Base-by-base conservation (phyloP, 2,329 filamentous ascomycete species). In the Aspergillus sp. region DNA sequence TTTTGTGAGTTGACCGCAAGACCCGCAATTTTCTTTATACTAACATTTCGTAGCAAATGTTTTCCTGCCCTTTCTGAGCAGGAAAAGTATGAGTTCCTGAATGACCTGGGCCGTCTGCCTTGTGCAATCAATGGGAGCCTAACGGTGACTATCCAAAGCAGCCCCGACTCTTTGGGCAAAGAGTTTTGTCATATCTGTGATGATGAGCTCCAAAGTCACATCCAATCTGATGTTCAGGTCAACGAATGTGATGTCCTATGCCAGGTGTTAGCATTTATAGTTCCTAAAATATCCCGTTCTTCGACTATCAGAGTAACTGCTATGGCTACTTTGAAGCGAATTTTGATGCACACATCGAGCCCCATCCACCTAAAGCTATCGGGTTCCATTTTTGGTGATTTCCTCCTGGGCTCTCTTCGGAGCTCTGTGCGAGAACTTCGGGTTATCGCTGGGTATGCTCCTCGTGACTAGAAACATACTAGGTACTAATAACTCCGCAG, bases 381-480 rank as follows among this genome's bases (percentile, higher is more conserved):
- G 58, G 79, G 77, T 1, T 92, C 90, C 8, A 72, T 77, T 0
- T 77, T 91, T 41, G 92, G 90, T 0, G 87, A 93, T 67, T 93
- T 90, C 84, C 93, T 91, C 68, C 77, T 97, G 4, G 85, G 89
- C 64, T 91, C 89, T 0, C 78, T 98, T 40, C 87, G 88, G 62
- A 96, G 93, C 73, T 96, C 93, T 1, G 74, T 91, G 19, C 85
- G 93, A 68, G 95, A 98, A 71, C 78, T 98, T 27, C 87, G 93
- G 33, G 84, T 97, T 65, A 89, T 89, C 39, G 90, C 93, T 57
- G 90, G 89, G 80, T 88, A 62, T 63, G 62, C 4, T 19, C 3
- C 43, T 35, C 15, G 9, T 9, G 14, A 17, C 15, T 46, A 17
- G 21, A 37, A 17, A 23, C 27, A 27, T 50, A 7, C 55, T 57